Evolutionary conservation across 1,139 yeast genomes (phyloP).

Genomic region (Entelexis sorbosivorans): DNA sequence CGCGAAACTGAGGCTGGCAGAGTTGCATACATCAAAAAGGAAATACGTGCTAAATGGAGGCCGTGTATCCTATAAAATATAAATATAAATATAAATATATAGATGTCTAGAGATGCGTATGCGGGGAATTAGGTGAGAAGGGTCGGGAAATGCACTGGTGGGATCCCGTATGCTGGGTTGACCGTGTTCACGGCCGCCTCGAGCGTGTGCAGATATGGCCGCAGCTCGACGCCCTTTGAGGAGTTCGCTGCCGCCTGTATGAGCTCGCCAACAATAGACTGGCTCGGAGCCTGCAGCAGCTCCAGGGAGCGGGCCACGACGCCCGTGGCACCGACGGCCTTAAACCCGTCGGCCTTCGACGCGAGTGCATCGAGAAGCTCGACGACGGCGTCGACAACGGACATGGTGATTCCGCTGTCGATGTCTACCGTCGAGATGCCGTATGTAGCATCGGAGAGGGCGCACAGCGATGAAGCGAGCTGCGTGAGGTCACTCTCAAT

Average conservation of each 20-base stretch:
- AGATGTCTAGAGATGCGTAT: not conserved
- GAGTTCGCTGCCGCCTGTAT: not conserved
- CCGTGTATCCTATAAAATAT: too few relatives aligned
- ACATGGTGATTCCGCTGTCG: not conserved
- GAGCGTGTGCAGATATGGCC: not conserved
- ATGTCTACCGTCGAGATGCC: not conserved
- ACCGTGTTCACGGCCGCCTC: slow-evolving; percentile 1
- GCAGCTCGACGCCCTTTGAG: not conserved
- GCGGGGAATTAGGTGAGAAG: not conserved
- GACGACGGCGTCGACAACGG: not conserved
- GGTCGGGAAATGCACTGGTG: slow-evolving; percentile 4
- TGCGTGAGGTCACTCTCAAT: slow-evolving; percentile 2
- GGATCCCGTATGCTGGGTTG: slow-evolving; percentile 4
- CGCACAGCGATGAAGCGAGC: not conserved
- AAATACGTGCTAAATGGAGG: too few relatives aligned
- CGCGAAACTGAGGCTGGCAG: too few relatives aligned
- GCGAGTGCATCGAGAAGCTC: not conserved
- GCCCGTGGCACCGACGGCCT: not conserved
- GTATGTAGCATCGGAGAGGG: not conserved
- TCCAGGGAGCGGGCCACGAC: not conserved
- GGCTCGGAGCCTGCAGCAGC: not conserved
- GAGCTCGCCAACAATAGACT: slow-evolving; percentile 3
- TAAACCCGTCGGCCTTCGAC: not conserved
- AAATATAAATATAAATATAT: not conserved
- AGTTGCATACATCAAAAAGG: too few relatives aligned